Base-by-base conservation (phyloP, 106 monocot genomes). In the Cymbidium sinense region DNA sequence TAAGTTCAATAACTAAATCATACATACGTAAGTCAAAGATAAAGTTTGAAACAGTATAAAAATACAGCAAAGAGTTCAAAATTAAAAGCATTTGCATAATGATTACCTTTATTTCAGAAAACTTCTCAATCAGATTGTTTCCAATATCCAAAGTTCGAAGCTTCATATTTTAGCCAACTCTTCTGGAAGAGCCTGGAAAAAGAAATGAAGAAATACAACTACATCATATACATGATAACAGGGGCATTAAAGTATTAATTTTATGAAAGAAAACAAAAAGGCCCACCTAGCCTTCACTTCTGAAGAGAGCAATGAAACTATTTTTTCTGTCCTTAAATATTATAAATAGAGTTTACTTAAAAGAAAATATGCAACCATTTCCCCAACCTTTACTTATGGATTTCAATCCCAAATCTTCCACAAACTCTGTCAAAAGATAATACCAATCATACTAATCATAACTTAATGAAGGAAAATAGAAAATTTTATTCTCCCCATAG, bases 61-160 rank as follows among this genome's bases (percentile, higher is more conserved):
- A 27, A 51, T 31, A n/a, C 28, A 33, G 29, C 39, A 80, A 55
- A 3, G 11, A 21, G 18, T 43, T 1, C 18, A 41, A 77, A 0
- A 62, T 6, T 65, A 29, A 25, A 52, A n/a, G 31, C 21, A 37
- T 8, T 34, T 72, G 44, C 30, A 64, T 18, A 23, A 70, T 74
- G 19, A 64, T 58, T 8, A 92, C 94, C 94, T 91, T 90, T 76
- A 98, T 50, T 21, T 92, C 94, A 77, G 90, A 88, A 36, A 54
- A 78, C 23, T 83, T 87, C 77, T 88, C 91, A 76, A 94, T 94
- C 20, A 82, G 83, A 70, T 98, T 98, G 77, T 90, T 91, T 74
- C 94, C 96, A 34, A 98, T 31, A 90, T 98, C 96, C 28, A 94
- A 81, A 61, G 81, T 88, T 73, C 79, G 90, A 27, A 94, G 89